Conservation (phyloP, 148 eudicot species). For the Vaccinium macrocarpon region DNA sequence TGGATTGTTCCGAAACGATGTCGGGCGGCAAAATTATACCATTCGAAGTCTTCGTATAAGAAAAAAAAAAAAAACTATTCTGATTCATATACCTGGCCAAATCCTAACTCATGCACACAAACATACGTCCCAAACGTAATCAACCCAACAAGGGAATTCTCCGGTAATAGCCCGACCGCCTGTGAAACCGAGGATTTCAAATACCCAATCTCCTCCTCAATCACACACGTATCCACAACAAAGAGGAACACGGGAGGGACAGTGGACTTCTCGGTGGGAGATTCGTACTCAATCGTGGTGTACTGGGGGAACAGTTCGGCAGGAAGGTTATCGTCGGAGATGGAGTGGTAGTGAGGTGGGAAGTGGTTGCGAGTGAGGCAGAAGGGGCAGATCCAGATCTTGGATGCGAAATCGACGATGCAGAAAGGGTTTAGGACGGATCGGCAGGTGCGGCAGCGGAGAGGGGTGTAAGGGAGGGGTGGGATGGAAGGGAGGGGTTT, state of each 20-base stretch:
- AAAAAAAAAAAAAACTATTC: too few species aligned
- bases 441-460: constrained; percentile 84
- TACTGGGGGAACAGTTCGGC: constrained; percentile 78
- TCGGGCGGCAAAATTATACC: neutral
- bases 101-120: constrained; percentile 82
- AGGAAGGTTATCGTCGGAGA: constrained; percentile 73
- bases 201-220: constrained; percentile 84
- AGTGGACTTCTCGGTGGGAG: constrained; percentile 16
- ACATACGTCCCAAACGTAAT: constrained; percentile 82
- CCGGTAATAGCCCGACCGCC: constrained; percentile 77
- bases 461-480: constrained; percentile 73
- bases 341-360: constrained; percentile 65
- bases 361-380: constrained; percentile 78
- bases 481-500: constrained; percentile 58
- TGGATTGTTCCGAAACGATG: neutral
- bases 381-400: constrained; percentile 92
- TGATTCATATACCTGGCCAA: constrained; percentile 29
- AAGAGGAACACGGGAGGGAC: constrained; percentile 47
- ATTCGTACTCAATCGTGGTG: constrained; percentile 74
- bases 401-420: constrained; percentile 70
- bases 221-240: constrained; percentile 77
- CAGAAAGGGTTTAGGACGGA: constrained; percentile 84
- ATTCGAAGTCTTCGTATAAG: neutral
- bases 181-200: constrained; percentile 53
- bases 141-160: constrained; percentile 70